Conservation (phyloP, 2,329 filamentous ascomycete species). For the Aspergillus nomiae region DNA sequence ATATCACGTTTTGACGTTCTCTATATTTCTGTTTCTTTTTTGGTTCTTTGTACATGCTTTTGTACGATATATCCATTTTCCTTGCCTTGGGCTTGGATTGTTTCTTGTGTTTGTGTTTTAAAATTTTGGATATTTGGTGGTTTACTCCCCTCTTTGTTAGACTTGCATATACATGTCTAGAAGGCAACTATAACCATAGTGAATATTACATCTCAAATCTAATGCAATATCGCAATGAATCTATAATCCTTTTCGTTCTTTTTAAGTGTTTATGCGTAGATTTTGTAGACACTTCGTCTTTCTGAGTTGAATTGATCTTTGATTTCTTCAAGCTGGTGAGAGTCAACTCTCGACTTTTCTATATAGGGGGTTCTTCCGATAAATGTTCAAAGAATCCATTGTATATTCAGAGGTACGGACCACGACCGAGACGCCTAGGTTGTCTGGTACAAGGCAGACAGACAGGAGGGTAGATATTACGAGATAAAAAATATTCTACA, state of each 20-base stretch:
- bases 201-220: not conserved
- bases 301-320: not conserved
- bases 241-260: not conserved
- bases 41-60: not conserved
- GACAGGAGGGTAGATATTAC: constrained; percentile 1
- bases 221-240: not conserved
- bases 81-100: not conserved
- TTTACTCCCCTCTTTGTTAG: not conserved
- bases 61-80: not conserved
- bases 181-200: not conserved
- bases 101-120: not conserved
- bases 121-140: not conserved
- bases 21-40: not conserved
- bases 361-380: not conserved
- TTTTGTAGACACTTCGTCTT: not conserved
- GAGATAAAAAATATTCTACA: not conserved
- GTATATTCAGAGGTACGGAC: not conserved
- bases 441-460: not conserved
- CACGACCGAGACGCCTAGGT: not conserved
- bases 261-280: not conserved
- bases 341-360: not conserved
- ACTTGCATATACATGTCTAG: not conserved
- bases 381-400: not conserved
- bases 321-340: not conserved
- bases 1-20: not conserved